phyloP scores from a whole-genome alignment of 352 stramenopile species.

The Phytophthora constricta region DNA sequence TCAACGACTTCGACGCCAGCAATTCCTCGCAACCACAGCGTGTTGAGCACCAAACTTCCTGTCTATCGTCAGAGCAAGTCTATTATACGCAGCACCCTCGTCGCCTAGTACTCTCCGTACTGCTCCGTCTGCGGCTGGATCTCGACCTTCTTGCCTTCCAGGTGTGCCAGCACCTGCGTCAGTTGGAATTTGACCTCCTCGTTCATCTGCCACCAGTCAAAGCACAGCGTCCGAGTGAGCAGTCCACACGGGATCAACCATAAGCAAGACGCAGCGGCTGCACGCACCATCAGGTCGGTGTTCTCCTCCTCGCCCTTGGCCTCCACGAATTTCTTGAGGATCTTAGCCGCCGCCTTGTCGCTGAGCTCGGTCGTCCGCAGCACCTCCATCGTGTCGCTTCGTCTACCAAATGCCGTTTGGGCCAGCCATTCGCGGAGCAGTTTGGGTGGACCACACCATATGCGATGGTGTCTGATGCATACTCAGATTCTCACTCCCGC shows the following conservation, averaged over 20 bases:
- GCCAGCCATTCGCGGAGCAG: no score
- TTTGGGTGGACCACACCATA: no score
- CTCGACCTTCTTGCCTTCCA: conserved; percentile 56
- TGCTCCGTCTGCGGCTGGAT: conserved; percentile 37
- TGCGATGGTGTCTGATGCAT: no score
- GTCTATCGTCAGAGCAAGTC: conserved; percentile 24
- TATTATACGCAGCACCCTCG: conserved; percentile 35
- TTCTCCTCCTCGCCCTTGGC: conserved; percentile 71
- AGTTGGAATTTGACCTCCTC: conserved; percentile 83
- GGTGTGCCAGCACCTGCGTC: conserved; percentile 72
- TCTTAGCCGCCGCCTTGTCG: conserved; percentile 69
- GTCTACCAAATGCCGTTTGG: background rate
- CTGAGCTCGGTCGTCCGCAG: conserved; percentile 65
- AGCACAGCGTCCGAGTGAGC: background rate
- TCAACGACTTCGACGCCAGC: background rate
- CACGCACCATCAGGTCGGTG: conserved; percentile 68
- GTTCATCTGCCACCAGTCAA: conserved; percentile 56
- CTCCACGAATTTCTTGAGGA: conserved; percentile 82
- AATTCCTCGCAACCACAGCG: background rate
- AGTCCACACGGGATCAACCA: background rate
- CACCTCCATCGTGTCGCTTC: conserved; percentile 62
- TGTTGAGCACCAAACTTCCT: background rate
- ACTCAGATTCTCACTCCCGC: no score
- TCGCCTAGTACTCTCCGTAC: conserved; percentile 31
- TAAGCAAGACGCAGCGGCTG: no score